Evolutionary conservation across 2,329 filamentous ascomycete species (phyloP).

Genomic region (Sporothrix pseudoabietina): DNA sequence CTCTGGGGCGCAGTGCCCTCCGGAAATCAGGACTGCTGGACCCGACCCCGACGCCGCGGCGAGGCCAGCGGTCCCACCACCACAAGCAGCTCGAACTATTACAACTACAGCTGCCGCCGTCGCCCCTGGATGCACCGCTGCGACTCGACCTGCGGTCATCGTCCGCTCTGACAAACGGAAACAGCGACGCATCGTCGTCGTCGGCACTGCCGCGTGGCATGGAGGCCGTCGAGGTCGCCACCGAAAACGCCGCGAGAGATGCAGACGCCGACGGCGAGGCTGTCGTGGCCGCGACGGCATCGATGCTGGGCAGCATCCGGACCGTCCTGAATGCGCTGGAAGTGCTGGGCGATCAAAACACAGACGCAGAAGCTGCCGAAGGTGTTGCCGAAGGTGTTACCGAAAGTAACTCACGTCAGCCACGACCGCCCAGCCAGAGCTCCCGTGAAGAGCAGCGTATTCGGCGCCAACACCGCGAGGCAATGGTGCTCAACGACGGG

Average conservation of each 20-base stretch:
- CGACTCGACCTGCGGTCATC: neutral
- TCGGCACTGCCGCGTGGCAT: neutral
- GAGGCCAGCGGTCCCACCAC: neutral
- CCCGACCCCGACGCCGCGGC: slow-evolving; percentile 36
- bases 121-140: neutral
- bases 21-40: slow-evolving; percentile 53
- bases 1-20: slow-evolving; percentile 55
- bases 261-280: neutral
- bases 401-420: slow-evolving; percentile 34
- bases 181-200: neutral
- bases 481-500: slow-evolving; percentile 89
- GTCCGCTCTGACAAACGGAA: neutral
- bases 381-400: neutral
- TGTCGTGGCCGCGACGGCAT: neutral
- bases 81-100: slow-evolving; percentile 40
- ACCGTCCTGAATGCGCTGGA: neutral
- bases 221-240: neutral
- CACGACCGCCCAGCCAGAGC: slow-evolving; percentile 54
- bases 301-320: neutral
- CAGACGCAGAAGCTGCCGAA: neutral
- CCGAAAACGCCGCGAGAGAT: neutral
- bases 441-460: slow-evolving; percentile 67
- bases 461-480: slow-evolving; percentile 76
- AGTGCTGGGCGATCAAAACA: neutral
- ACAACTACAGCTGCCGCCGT: slow-evolving; percentile 39